Percentiles rank a stretch among this genome's conserved stretches.
phyloP scores from a whole-genome alignment of 2,329 filamentous ascomycete genomes.

The Myotisia sp. region DNA sequence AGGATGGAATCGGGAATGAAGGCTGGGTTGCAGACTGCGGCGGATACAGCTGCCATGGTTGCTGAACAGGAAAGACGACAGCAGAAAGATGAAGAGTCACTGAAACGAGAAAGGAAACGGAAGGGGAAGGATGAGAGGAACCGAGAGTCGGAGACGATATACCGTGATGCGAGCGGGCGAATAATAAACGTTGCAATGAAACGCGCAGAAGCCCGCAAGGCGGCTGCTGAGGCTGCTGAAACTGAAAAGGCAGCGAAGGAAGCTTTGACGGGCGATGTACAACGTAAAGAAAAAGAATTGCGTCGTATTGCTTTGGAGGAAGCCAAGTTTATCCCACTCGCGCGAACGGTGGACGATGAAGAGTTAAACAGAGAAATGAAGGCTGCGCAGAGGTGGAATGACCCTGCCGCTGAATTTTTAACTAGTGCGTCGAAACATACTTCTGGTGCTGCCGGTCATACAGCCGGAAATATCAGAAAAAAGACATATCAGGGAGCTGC shows the following conservation, averaged over 20 bases:
- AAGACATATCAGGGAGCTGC: constrained; percentile 66
- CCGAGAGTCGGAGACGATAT: constrained; percentile 26
- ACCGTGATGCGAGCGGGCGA: constrained; percentile 87
- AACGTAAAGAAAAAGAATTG: constrained; percentile 52
- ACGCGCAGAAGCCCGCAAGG: constrained; percentile 69
- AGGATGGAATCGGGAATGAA: constrained; percentile 79
- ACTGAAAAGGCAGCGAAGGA: constrained; percentile 54
- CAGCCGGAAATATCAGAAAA: constrained; percentile 27
- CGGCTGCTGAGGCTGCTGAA: constrained; percentile 54
- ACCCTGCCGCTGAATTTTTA: constrained; percentile 76
- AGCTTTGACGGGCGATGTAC: constrained; percentile 70
- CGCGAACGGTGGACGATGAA: constrained; percentile 67
- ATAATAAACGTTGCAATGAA: constrained; percentile 88
- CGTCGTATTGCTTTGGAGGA: constrained; percentile 58
- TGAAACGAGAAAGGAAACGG: constrained; percentile 7
- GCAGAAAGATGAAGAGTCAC: constrained; percentile 28
- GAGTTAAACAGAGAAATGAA: constrained; percentile 74
- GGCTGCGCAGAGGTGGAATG: constrained; percentile 71
- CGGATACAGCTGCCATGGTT: constrained; percentile 57
- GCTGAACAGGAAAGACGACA: constrained; percentile 48
- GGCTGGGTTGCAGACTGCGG: constrained; percentile 74
- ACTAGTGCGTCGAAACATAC: constrained; percentile 42
- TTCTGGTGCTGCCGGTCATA: constrained; percentile 51
- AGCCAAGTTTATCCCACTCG: constrained; percentile 67
- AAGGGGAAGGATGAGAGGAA: constrained; percentile 6